Evolutionary conservation across 495 filamentous ascomycete genomes (phyloP), one percentile per base, ranked within the genome.

Genomic region (Podospora fimiseda): DNA sequence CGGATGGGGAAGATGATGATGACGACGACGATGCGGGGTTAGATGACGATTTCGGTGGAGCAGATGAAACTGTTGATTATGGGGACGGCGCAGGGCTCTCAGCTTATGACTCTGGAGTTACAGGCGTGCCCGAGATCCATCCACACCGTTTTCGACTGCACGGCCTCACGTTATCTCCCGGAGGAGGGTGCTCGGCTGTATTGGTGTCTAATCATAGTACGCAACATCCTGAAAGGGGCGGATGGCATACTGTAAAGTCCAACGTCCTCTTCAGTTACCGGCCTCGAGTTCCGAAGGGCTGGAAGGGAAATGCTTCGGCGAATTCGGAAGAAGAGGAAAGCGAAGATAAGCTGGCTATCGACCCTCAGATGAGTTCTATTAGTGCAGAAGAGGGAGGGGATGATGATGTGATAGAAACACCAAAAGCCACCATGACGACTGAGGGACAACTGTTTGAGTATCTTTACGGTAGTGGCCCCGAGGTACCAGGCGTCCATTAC

Each of bases 391-490:
- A n/a, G n/a, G n/a, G n/a, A n/a, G n/a, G n/a, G n/a, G n/a, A n/a
- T n/a, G n/a, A n/a, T n/a, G n/a, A n/a, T n/a, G n/a, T n/a, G n/a
- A n/a, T n/a, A 11, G 27, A 33, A 33, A 33, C 11, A 33, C 27
- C 27, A 5, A 33, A 52, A 27, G n/a, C 21, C 19, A 22, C 36
- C 56, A 70, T 9, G 44, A 75, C 70, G 14, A 74, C 71, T 8
- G 74, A 77, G 51, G 72, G 63, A 0, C 57, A 52, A 9, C 59
- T 70, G 46, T 73, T 73, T 58, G 73, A 75, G 41, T 71, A 69
- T 63, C 72, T 77, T 64, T 77, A 77, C 54, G 74, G 72, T 43
- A 64, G 60, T 15, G 74, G 69, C 7, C 69, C 67, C 1, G 61
- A 65, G 1, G 71, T 77, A 4, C 60, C 68, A 0, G 72, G 71